Conservation (phyloP, 2,329 filamentous ascomycete species). For the Ophiocordyceps camponoti-saundersi region DNA sequence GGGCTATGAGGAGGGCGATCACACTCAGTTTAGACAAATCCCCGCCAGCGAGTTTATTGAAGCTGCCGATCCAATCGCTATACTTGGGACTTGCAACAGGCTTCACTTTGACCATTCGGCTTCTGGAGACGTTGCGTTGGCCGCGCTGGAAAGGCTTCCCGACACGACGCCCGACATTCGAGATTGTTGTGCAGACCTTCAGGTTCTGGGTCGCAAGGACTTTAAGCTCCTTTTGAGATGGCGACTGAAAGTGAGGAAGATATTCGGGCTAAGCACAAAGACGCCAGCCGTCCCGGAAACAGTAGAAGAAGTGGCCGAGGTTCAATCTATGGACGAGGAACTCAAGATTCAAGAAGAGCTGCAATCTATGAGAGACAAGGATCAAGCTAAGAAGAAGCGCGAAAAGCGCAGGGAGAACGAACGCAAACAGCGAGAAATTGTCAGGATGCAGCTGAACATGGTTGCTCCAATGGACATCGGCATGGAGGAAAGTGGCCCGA, state of each 20-base stretch:
- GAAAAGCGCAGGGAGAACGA: conserved; percentile 82
- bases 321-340: conserved; percentile 90
- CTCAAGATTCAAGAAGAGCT: conserved; percentile 78
- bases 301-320: conserved; percentile 57
- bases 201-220: conserved; percentile 82
- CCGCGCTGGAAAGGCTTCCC: conserved; percentile 68
- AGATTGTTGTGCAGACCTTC: conserved; percentile 64
- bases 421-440: conserved; percentile 80
- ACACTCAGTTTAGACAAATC: conserved; percentile 78
- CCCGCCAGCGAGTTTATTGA: conserved; percentile 87
- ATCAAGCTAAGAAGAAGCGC: conserved; percentile 60
- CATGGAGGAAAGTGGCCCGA: conserved; percentile 66
- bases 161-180: conserved; percentile 76
- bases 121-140: conserved; percentile 72
- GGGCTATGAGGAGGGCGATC: conserved; percentile 94
- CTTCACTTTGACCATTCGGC: conserved; percentile 66
- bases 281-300: conserved; percentile 32
- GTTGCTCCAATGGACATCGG: conserved; percentile 89
- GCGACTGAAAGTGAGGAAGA: conserved; percentile 76
- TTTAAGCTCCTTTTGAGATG: conserved; percentile 82
- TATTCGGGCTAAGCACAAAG: conserved; percentile 73
- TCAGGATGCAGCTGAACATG: conserved; percentile 98
- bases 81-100: conserved; percentile 73
- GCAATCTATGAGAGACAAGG: conserved; percentile 64
- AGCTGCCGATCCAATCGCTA: conserved; percentile 79